Base-by-base conservation (phyloP, 108 stramenopile species). In the Conticribra guillardii region DNA sequence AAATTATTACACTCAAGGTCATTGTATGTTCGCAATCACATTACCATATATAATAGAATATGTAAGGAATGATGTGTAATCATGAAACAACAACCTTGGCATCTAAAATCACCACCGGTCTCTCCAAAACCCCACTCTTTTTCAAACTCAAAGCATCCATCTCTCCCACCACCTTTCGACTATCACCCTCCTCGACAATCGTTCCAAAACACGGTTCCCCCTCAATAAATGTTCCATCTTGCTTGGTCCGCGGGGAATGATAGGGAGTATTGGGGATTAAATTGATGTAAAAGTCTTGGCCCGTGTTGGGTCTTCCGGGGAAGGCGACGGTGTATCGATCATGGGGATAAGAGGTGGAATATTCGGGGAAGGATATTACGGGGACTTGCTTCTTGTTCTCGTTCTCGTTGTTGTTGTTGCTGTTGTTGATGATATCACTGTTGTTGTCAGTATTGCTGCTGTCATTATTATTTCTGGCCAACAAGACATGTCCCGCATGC, bases 171-270 rank as follows among this genome's bases (percentile, higher is more conserved):
- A 84, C 76, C 17, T 82, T 57, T 19, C 49, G 46, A 22, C 89
- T 67, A 23, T 87, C 54, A 21, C 27, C 37, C 29, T 18, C 85
- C 28, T 75, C 71, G 22, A 83, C 44, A 7, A 90, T 78, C 48
- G 64, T 81, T 0, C 80, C 96, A 84, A 97, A 97, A 80, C 93
- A 94, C 4, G 93, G 88, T 79, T 97, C 96, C 19, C 93, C 93
- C 75, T 97, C 95, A 15, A 86, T 74, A 48, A 92, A 87, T 41
- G 87, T 81, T 22, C 30, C 54, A 41, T 63, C 71, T 21, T 33
- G 15, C 17, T 23, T 34, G 19, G 60, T 49, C 28, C 60, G 11
- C 0, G 93, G 95, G 3, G 95, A 93, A 61, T 97, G 96, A 70
- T 74, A 74, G 15, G 51, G 47, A 1, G 66, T 71, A 74, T 96